Conservation (phyloP, 805 yeast genomes). For the Saturnispora kantuleensis region DNA sequence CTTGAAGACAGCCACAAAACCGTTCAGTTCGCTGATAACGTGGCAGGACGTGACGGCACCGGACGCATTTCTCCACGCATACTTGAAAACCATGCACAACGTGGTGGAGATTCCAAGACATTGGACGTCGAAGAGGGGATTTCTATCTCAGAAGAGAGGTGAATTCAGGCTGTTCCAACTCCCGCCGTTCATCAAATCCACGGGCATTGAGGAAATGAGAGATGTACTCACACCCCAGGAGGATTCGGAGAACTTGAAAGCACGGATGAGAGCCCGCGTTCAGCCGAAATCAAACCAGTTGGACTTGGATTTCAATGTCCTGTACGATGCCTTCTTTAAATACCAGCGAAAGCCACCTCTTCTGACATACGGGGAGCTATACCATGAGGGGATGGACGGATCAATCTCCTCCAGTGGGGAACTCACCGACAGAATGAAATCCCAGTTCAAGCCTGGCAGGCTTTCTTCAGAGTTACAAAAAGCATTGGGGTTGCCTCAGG, state of each 20-base stretch:
- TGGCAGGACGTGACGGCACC: conserved; percentile 82
- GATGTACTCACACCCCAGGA: conserved; percentile 35
- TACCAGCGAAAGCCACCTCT: conserved; percentile 66
- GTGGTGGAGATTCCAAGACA: conserved; percentile 71
- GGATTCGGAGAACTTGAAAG: conserved; percentile 52
- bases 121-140: conserved; percentile 77
- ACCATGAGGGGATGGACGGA: conserved; percentile 54
- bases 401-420: conserved; percentile 17
- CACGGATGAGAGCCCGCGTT: conserved; percentile 68
- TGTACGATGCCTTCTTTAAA: conserved; percentile 82
- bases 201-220: conserved; percentile 86
- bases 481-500: conserved; percentile 56
- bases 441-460: conserved; percentile 48
- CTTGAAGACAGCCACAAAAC: conserved; percentile 54
- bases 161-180: conserved; percentile 66
- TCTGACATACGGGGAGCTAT: conserved; percentile 63
- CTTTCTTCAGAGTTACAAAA: conserved; percentile 49
- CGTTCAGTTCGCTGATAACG: conserved; percentile 55
- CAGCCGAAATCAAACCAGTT: conserved; percentile 83
- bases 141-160: conserved; percentile 55
- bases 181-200: conserved; percentile 67
- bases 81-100: conserved; percentile 56
- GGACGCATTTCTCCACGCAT: conserved; percentile 60
- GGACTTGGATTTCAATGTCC: conserved; percentile 74
- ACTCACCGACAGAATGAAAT: conserved; percentile 28